These are phyloP conservation scores for Aplosporella prunicola DNA, from an alignment of 2,329 filamentous ascomycete species.

Conservation along the genomic window DNA sequence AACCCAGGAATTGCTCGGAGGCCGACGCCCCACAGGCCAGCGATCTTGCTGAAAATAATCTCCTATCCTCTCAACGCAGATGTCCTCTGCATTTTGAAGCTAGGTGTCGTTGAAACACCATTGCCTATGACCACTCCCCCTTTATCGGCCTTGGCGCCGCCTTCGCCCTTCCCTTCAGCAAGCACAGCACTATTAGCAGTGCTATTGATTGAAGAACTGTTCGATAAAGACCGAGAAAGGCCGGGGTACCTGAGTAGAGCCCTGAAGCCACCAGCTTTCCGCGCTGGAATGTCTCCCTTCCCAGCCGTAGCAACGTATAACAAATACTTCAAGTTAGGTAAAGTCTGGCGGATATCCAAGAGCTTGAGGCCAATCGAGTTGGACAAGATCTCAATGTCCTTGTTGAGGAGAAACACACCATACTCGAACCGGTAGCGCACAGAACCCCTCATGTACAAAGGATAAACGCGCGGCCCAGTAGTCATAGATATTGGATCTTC, in stretches of 20 bases:
- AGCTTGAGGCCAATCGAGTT: conserved; percentile 63
- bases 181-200: conserved; percentile 7
- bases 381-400: conserved; percentile 68
- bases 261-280: conserved; percentile 28
- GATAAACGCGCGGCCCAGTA: conserved; percentile 50
- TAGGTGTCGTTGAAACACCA: conserved; percentile 2
- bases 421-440: conserved; percentile 92
- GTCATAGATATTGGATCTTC: conserved; percentile 57
- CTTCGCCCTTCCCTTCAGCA: not conserved
- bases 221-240: not conserved
- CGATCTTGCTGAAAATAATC: no score
- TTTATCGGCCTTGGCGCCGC: not conserved
- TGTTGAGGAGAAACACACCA: conserved; percentile 92
- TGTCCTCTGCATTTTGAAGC: conserved; percentile 7
- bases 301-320: conserved; percentile 83
- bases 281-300: conserved; percentile 47
- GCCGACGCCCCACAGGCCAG: no score
- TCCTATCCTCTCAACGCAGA: conserved; percentile 4
- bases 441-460: conserved; percentile 61
- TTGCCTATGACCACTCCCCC: not conserved
- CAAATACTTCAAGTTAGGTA: conserved; percentile 89
- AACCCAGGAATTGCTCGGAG: no score
- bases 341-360: conserved; percentile 80
- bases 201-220: conserved; percentile 4
- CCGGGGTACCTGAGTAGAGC: conserved; percentile 17